Base-by-base conservation (phyloP, 305 asterid species). In the Fraxinus platypoda region DNA sequence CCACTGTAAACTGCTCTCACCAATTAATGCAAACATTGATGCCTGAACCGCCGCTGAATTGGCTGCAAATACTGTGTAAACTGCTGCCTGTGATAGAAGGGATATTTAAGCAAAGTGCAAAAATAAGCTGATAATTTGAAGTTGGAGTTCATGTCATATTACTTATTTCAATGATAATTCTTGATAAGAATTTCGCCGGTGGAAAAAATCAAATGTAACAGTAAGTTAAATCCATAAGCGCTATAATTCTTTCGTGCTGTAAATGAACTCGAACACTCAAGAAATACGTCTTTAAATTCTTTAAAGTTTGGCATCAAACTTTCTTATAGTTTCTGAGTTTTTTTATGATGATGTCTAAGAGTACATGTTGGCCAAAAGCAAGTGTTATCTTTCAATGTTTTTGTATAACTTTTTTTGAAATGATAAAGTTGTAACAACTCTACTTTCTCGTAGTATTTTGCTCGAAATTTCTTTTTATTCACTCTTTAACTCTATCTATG, bases 1-100 rank as follows among this genome's bases (percentile, higher is more conserved):
- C 98, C 98, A 94, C 30, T 90, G 90, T 33, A 94, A 85, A n/a
- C 89, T 84, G 31, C 77, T 64, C 23, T 84, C 90, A 0, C 97
- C 97, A 13, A 80, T 87, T 8, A 94, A 43, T 33, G 95, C 98
- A 1, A 93, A 8, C 33, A 62, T 4, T 62, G 93, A 88, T 21
- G 86, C 97, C 62, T 87, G 91, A 1, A 77, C 5, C 25, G 94
- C 95, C 37, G 94, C 93, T n/a, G 91, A 73, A 6, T 80, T 87
- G 77, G 86, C 80, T 4, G 84, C 95, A 43, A 94, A 92, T 11
- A 90, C 92, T 2, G 81, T 25, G 89, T 94, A 94, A 1, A 84
- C 92, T 15, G 86, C 85, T 17, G 73, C 93, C 97, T 46, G 19
- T 46, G 19, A 46, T 41, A 41, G 15, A 41, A 41, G 49, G 49